A percentile compares a stretch with the other conserved stretches of the same genome.
phyloP scores from a whole-genome alignment of 2,329 filamentous ascomycete species.

The Trichoderma polysporum region DNA sequence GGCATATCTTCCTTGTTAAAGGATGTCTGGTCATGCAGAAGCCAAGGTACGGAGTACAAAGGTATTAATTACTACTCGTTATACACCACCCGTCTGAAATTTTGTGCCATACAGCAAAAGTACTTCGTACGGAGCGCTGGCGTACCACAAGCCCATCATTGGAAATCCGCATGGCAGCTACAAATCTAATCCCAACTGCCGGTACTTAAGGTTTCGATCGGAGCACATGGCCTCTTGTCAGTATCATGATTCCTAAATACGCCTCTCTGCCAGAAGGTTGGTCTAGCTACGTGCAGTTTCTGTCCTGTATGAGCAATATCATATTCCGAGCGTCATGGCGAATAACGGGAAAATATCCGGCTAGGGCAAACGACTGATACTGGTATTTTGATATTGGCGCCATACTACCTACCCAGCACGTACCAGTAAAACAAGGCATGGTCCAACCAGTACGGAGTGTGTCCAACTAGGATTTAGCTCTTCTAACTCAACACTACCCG shows the following conservation, averaged over 20 bases:
- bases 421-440: background rate
- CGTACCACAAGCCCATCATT: background rate
- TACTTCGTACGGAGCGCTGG: background rate
- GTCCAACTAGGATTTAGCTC: background rate
- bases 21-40: background rate
- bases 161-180: background rate
- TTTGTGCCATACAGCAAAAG: background rate
- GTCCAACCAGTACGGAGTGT: background rate
- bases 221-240: background rate
- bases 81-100: background rate
- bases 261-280: background rate
- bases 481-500: background rate
- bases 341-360: background rate
- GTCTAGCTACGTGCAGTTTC: background rate
- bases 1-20: background rate
- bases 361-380: background rate
- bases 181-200: slow-evolving; percentile 7
- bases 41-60: background rate
- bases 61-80: background rate
- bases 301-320: background rate
- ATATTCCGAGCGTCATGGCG: background rate
- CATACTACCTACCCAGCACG: background rate
- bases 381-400: background rate
- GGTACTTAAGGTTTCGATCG: background rate
- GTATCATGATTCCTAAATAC: background rate